phyloP scores from a whole-genome alignment of 495 filamentous ascomycete genomes.

The Hypoxylon lienhwacheense region DNA sequence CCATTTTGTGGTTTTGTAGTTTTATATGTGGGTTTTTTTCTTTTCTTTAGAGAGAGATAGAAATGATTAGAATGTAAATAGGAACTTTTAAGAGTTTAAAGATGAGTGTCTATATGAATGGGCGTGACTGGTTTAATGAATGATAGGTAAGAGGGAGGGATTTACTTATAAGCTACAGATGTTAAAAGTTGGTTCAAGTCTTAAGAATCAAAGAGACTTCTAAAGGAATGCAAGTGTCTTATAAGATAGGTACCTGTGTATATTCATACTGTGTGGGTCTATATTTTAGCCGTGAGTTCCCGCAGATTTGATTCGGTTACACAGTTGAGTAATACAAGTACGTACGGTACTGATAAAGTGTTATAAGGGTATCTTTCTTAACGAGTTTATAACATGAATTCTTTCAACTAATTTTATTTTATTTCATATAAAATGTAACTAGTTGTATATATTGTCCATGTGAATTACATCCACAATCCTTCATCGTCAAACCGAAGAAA shows the following conservation, averaged over 20 bases:
- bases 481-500: no score
- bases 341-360: neutral
- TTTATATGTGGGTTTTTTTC: neutral
- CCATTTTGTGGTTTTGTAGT: slow-evolving; percentile 11
- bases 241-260: no score
- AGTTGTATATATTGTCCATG: neutral
- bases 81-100: no score
- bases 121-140: no score
- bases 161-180: no score
- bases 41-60: neutral
- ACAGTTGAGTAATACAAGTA: neutral
- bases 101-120: no score
- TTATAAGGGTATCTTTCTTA: neutral
- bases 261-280: slow-evolving; percentile 12
- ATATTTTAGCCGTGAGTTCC: neutral
- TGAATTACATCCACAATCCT: neutral
- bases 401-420: no score
- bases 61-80: neutral
- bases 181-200: no score
- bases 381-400: no score
- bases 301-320: neutral
- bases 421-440: neutral
- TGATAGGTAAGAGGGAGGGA: no score
- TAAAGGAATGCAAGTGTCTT: no score
- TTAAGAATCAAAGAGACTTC: neutral